Evolutionary conservation across 2,329 filamentous ascomycete genomes (phyloP), one percentile per base, ranked within the genome.

Genomic region (Talaromyces sp.): DNA sequence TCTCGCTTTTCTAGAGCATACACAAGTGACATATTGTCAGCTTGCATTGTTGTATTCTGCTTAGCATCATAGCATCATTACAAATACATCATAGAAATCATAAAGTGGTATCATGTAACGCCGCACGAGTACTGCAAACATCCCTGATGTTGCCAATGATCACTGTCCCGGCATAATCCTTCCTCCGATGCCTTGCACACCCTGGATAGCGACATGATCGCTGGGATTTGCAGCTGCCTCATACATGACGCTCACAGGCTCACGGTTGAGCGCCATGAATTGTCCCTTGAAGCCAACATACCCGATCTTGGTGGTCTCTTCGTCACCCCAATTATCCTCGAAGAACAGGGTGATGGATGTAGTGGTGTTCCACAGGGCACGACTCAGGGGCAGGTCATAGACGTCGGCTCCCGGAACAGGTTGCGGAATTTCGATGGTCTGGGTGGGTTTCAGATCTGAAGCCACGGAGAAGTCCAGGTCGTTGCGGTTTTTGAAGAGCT

Each of bases 271-370:
- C 75, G 89, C 88, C 86, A 95, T 95, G 84, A 92, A 98, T 79
- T 97, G 92, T 27, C 95, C 95, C 79, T 92, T 93, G 82, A 99
- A 98, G 0, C 91, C 95, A 64, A 98, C 69, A 79, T 97, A 99
- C 67, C 84, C 88, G 1, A 98, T 76, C 58, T 88, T 85, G 52
- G 91, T 94, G 63, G 90, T 87, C 63, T 96, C 91, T 74, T 93
- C 91, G 14, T 92, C 90, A 0, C 88, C 92, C 78, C 94, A 97
- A 75, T 98, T 99, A 76, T 97, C 92, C 72, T 91, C 89, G 71
- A 98, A 90, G 81, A 98, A 98, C 59, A 99, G 82, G 14, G 89
- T 87, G 67, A 99, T 81, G 22, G 85, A 89, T 57, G 91, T 90
- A n/a, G 93, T 92, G 31, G 89, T 90, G 70, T 90, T 92, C 84